A percentile compares a stretch with the other conserved stretches of the same genome.
phyloP scores from a whole-genome alignment of 768 basidiomycete species.

The Tubosaeta brunneosetosa region DNA sequence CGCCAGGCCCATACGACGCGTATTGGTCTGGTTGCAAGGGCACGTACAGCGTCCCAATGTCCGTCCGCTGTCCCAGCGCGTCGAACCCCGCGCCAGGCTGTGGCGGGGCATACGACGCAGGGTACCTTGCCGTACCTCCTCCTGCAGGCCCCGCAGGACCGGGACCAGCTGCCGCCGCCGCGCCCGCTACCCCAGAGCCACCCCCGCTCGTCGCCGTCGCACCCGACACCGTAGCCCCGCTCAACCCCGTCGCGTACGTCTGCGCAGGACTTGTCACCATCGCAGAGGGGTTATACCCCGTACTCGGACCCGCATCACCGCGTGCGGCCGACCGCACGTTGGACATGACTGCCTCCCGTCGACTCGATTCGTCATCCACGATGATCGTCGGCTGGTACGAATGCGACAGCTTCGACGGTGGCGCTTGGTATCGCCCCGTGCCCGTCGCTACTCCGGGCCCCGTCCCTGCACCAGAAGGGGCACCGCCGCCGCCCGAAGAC shows the following conservation, averaged over 20 bases:
- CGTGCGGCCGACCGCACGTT: conserved; percentile 66
- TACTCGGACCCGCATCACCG: conserved; percentile 38
- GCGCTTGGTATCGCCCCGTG: conserved; percentile 43
- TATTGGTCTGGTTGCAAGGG: conserved; percentile 84
- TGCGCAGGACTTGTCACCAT: conserved; percentile 76
- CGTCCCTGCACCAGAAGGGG: conserved; percentile 18
- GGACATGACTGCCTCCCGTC: conserved; percentile 78
- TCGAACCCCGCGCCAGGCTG: conserved; percentile 47
- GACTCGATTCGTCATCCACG: conserved; percentile 57
- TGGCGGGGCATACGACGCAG: conserved; percentile 50
- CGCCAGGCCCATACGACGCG: conserved; percentile 41
- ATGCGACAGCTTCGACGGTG: conserved; percentile 30
- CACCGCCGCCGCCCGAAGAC: conserved; percentile 33
- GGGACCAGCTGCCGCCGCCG: neutral
- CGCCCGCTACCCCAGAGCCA: neutral
- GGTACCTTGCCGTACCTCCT: conserved; percentile 42
- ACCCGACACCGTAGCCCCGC: neutral
- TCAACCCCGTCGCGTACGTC: conserved; percentile 47
- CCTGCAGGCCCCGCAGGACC: conserved; percentile 15
- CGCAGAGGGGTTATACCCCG: conserved; percentile 42
- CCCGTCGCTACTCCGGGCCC: neutral
- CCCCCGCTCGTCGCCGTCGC: neutral
- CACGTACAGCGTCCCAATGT: conserved; percentile 67
- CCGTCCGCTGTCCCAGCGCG: conserved; percentile 55
- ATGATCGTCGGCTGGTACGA: conserved; percentile 52